Conservation (phyloP, 257 asterid genomes). For the Asclepias syriaca region DNA sequence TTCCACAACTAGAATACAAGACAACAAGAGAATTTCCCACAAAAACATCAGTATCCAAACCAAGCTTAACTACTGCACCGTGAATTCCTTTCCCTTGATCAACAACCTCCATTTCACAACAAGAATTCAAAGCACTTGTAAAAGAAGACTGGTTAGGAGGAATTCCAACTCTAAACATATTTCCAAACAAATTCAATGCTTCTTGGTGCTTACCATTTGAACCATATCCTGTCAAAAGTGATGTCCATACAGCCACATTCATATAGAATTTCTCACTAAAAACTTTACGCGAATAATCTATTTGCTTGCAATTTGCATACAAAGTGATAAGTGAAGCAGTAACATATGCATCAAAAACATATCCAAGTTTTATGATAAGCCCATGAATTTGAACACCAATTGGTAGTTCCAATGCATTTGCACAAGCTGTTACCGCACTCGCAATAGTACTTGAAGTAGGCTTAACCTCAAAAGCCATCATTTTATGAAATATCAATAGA, state of each 20-base stretch:
- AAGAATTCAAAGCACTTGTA: slow-evolving; percentile 75
- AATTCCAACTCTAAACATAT: slow-evolving; percentile 55
- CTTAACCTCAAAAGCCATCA: slow-evolving; percentile 45
- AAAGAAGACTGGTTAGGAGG: slow-evolving; percentile 81
- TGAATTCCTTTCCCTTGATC: slow-evolving; percentile 66
- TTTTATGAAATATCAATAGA: slow-evolving; percentile 37
- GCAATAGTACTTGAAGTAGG: slow-evolving; percentile 62
- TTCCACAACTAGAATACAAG: slow-evolving; percentile 60
- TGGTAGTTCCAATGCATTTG: slow-evolving; percentile 28
- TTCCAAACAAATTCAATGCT: slow-evolving; percentile 47
- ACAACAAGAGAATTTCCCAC: slow-evolving; percentile 86
- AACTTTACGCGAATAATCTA: slow-evolving; percentile 41
- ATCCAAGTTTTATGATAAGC: slow-evolving; percentile 48
- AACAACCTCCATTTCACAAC: slow-evolving; percentile 49
- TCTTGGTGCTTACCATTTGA: slow-evolving; percentile 45
- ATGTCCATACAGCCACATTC: slow-evolving; percentile 83
- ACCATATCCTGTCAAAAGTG: slow-evolving; percentile 78
- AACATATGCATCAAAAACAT: slow-evolving; percentile 41
- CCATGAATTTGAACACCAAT: slow-evolving; percentile 66
- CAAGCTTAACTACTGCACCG: slow-evolving; percentile 53
- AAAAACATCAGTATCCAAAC: slow-evolving; percentile 48
- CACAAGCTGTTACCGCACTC: slow-evolving; percentile 67
- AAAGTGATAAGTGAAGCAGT: slow-evolving; percentile 62
- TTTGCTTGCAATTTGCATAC: slow-evolving; percentile 57
- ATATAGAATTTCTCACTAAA: slow-evolving; percentile 48